Evolutionary conservation across 768 basidiomycete species (phyloP).

Genomic region (Amylocystis lapponica): DNA sequence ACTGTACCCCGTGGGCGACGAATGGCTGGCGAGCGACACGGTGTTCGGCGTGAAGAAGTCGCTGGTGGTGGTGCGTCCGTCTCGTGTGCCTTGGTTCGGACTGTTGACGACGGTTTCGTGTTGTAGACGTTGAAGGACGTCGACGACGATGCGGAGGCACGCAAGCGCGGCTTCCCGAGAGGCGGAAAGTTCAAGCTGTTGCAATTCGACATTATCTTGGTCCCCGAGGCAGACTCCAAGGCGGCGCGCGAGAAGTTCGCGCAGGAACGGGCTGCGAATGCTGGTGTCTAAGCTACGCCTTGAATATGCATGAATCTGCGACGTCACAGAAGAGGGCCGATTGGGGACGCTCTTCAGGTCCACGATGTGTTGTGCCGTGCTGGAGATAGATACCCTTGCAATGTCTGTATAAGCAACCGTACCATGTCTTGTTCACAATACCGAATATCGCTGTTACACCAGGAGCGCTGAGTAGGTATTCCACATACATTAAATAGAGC

Average conservation of each 20-base stretch:
- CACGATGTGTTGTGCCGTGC: too few species aligned
- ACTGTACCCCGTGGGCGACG: slow-evolving; percentile 67
- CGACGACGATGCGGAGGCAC: slow-evolving; percentile 46
- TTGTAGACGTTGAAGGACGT: slow-evolving; percentile 48
- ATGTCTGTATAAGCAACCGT: too few species aligned
- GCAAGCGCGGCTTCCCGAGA: slow-evolving; percentile 47
- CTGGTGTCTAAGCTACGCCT: too few species aligned
- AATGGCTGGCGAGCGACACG: slow-evolving; percentile 60
- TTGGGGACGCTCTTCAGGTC: too few species aligned
- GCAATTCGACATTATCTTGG: slow-evolving; percentile 39
- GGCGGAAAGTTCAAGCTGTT: slow-evolving; percentile 44
- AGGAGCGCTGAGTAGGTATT: too few species aligned
- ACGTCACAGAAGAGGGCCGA: too few species aligned
- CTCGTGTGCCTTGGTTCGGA: neutral
- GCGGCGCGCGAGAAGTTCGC: slow-evolving; percentile 20
- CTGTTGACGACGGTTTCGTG: neutral
- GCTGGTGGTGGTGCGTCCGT: slow-evolving; percentile 58
- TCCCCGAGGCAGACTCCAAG: slow-evolving; percentile 36
- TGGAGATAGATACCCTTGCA: too few species aligned
- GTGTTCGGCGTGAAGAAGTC: slow-evolving; percentile 83
- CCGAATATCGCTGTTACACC: too few species aligned
- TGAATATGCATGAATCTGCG: too few species aligned
- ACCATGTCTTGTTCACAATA: too few species aligned
- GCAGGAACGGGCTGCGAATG: slow-evolving; percentile 16
- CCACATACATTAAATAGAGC: too few species aligned